Conservation (phyloP, 1,139 yeast species). For the Candida neerlandica region DNA sequence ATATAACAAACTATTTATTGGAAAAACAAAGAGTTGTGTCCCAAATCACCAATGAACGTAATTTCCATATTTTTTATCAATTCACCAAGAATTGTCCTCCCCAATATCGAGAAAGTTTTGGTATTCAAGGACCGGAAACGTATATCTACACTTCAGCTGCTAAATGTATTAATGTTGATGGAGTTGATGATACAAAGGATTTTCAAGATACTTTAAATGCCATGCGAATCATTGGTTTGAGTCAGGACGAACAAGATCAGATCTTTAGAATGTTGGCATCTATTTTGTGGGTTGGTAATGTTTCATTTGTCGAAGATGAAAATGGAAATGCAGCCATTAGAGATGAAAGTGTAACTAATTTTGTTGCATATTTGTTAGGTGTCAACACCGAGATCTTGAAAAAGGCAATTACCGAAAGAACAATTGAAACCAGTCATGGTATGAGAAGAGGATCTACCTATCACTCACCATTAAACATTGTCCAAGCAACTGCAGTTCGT, state of each 20-base stretch:
- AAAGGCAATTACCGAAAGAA: constrained; percentile 74
- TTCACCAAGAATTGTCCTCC: constrained; percentile 91
- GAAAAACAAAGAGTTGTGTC: constrained; percentile 96
- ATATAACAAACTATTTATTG: constrained; percentile 89
- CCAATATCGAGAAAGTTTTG: constrained; percentile 77
- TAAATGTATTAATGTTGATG: constrained; percentile 82
- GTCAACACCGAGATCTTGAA: constrained; percentile 71
- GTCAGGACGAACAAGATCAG: constrained; percentile 82
- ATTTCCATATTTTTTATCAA: constrained; percentile 96
- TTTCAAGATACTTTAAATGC: constrained; percentile 81
- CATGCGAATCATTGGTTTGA: constrained; percentile 84
- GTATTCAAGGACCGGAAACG: constrained; percentile 92
- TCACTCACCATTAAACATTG: constrained; percentile 88
- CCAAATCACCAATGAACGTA: constrained; percentile 89
- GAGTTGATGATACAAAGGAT: constrained; percentile 81
- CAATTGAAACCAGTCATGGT: constrained; percentile 88
- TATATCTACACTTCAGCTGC: constrained; percentile 88
- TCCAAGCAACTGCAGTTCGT: constrained; percentile 92
- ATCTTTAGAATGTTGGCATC: constrained; percentile 85
- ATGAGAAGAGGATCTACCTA: constrained; percentile 89
- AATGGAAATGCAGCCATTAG: constrained; percentile 82
- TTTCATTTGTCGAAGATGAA: constrained; percentile 82
- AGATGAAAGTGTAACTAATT: constrained; percentile 87
- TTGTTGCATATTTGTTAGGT: constrained; percentile 88
- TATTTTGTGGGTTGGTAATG: constrained; percentile 92